Base-by-base conservation (phyloP, 1,139 yeast genomes). In the Barnettozyma hawaiiensis region DNA sequence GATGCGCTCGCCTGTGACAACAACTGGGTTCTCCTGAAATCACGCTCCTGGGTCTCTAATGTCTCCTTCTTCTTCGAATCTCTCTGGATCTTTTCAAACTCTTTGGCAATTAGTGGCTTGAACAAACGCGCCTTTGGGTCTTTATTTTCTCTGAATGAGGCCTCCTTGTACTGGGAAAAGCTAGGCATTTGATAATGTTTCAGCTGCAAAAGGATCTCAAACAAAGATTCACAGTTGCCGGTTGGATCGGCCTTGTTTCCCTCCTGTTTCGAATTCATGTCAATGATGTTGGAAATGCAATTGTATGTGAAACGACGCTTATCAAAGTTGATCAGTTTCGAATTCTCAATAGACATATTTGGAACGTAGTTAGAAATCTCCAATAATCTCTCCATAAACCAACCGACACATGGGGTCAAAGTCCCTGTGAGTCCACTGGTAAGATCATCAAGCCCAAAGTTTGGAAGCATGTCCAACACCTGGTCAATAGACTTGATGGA, bases 321-420 rank as follows among this genome's bases (percentile, higher is more conserved):
- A 58, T 81, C 87, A 58, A 81, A 81, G 54, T 81, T 81, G 52
- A 81, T 73, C 47, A 80, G 62, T 32, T 71, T 65, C 1, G 81
- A 68, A 54, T 78, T 75, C 48, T 73, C 80, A 31, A 75, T 70
- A 22, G 78, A 72, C 75, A 78, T 75, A 57, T 80, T 80, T 18
- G 89, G 87, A 40, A 81, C 75, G 55, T 75, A 79, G 50, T 82
- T 79, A 2, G 81, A 78, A 46, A 80, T 75, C 57, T 81, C 87
- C 43, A 80, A 57, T 51, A 81, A 59, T 43, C 85, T 68, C 51
- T 76, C 80, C 14, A 75, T 59, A 40, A 78, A 62, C 89, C 90
- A 82, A 9, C 97, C 97, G 50, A 89, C 77, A 58, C 97, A 90
- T 3, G 96, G 95, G n/a, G 81, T 72, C 41, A 78, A 56, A 51